phyloP scores from a whole-genome alignment of 2,329 filamentous ascomycete genomes.

The Teratosphaeria viscida region DNA sequence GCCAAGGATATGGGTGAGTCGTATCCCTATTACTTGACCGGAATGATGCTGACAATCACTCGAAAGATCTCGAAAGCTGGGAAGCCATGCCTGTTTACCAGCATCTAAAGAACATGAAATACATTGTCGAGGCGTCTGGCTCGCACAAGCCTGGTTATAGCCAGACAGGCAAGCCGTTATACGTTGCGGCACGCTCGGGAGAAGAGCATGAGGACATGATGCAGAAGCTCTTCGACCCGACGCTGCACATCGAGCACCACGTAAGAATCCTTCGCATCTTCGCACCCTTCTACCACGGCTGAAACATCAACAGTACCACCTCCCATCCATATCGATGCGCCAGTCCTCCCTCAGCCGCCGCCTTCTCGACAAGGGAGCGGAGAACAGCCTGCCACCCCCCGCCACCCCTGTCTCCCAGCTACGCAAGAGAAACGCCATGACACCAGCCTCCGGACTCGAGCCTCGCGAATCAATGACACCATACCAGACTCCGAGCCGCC shows the following conservation, averaged over 20 bases:
- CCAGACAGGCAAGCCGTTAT: slow-evolving; percentile 10
- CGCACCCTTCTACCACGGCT: not conserved
- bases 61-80: slow-evolving; percentile 8
- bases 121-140: slow-evolving; percentile 9
- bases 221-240: slow-evolving; percentile 18
- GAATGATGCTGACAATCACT: not conserved
- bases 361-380: slow-evolving; percentile 3
- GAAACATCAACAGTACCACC: slow-evolving; percentile 2
- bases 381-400: slow-evolving; percentile 13
- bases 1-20: not conserved
- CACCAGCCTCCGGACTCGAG: slow-evolving; percentile 10
- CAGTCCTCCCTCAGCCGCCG: slow-evolving; percentile 2
- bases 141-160: slow-evolving; percentile 11
- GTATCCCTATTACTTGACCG: not conserved
- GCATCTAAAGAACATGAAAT: slow-evolving; percentile 12
- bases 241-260: slow-evolving; percentile 12
- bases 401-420: slow-evolving; percentile 11
- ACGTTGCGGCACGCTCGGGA: slow-evolving; percentile 11
- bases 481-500: slow-evolving; percentile 7
- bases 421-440: slow-evolving; percentile 5
- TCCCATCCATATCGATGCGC: not conserved
- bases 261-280: slow-evolving; percentile 5
- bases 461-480: slow-evolving; percentile 9
- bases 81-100: slow-evolving; percentile 8
- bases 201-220: slow-evolving; percentile 15